Base-by-base conservation (phyloP, 768 basidiomycete species). In the Phanerochaete carnosa region DNA sequence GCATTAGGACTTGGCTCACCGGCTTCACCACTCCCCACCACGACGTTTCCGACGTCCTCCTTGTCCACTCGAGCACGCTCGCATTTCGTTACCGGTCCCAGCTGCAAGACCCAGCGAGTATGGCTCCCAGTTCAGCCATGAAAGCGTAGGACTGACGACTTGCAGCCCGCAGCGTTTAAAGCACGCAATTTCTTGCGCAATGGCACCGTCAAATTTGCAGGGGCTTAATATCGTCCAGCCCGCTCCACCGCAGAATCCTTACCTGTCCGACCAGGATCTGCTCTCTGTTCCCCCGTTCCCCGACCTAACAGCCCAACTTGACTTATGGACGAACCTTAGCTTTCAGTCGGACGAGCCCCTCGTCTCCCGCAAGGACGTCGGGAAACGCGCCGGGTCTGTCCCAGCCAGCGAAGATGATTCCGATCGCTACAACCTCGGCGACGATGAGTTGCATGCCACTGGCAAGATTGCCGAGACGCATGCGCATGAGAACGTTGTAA, bases 141-240 rank as follows among this genome's bases (percentile, higher is more conserved):
- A 25, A 39, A 7, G 13, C 15, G 7, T 5, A 23, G 9, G 19
- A 22, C 54, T 55, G 37, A 55, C 35, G 35, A 12, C 54, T 33
- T 39, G 19, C 22, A 55, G 37, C 9, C 33, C 53, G 13, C 7
- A 29, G 35, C 54, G 54, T 39, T 30, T n/a, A 29, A 55, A 65
- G 64, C 64, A 67, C 64, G 66, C 65, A 62, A 68, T 61, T 57
- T 16, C 13, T 33, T 50, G 46, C 45, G 28, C 62, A 39, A 88
- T 89, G 88, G 75, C 83, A 45, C 82, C 89, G 26, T 73, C 85
- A 12, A 84, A 80, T 59, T 76, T 94, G 12, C 86, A 92, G 58
- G 92, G 92, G 30, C 87, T 94, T 71, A 92, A 94, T 74, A 77
- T 92, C 73, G 80, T 94, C 56, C 85, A 87, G 47, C 80, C 87